Percentiles rank a stretch among this genome's conserved stretches.
Evolutionary conservation across 2,329 filamentous ascomycete species (phyloP).

Genomic region (Xylogone sp.): DNA sequence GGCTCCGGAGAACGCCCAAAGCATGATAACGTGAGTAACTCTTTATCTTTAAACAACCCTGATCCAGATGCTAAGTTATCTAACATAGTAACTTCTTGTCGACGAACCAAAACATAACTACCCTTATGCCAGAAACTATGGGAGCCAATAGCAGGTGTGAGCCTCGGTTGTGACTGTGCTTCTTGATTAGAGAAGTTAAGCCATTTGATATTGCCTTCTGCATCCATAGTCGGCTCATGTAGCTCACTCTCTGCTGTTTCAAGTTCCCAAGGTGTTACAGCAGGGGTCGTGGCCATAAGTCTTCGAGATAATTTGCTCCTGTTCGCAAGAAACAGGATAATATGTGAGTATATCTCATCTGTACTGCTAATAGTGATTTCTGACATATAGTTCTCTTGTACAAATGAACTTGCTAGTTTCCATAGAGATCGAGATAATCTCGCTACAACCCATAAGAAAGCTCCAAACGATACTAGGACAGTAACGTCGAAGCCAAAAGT

Average conservation of each 20-base stretch:
- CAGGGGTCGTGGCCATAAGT: constrained; percentile 52
- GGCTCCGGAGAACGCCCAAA: constrained; percentile 47
- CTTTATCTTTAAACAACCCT: constrained; percentile 44
- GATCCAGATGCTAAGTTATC: constrained; percentile 14
- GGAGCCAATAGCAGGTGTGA: constrained; percentile 47
- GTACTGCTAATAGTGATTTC: constrained; percentile 49
- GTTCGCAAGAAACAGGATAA: constrained; percentile 55
- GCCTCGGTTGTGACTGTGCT: constrained; percentile 47
- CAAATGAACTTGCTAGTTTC: constrained; percentile 29
- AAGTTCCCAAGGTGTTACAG: constrained; percentile 50
- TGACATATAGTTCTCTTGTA: constrained; percentile 45
- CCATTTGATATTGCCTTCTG: constrained; percentile 36
- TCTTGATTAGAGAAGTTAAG: constrained; percentile 59
- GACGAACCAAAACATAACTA: constrained; percentile 43
- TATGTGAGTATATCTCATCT: constrained; percentile 54
- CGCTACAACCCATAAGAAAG: constrained; percentile 35
- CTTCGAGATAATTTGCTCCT: constrained; percentile 47
- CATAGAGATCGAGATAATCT: constrained; percentile 35
- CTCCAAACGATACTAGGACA: constrained; percentile 21
- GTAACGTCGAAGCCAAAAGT: constrained; percentile 26
- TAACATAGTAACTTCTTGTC: constrained; percentile 19
- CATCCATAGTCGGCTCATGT: constrained; percentile 37
- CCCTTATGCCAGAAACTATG: constrained; percentile 53
- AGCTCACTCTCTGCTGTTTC: constrained; percentile 40
- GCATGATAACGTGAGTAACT: constrained; percentile 51